Evolutionary conservation across 495 filamentous ascomycete species (phyloP).

Genomic region (Daldinia decipiens): DNA sequence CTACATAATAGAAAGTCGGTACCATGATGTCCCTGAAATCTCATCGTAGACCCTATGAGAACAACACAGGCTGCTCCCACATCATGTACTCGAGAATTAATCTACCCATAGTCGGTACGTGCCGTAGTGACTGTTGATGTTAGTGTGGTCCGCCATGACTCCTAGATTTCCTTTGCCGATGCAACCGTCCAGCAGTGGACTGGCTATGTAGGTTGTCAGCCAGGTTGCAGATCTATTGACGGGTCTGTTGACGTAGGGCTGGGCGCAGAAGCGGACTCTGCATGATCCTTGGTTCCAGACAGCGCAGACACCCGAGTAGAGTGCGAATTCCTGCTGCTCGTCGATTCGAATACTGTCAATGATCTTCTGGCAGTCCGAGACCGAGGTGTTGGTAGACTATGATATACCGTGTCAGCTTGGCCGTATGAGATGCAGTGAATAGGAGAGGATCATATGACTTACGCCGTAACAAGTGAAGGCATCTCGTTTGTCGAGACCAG

Average conservation of each 20-base stretch:
- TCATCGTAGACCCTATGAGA: background rate
- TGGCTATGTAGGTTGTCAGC: slow-evolving; percentile 41
- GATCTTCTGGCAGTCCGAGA: slow-evolving; percentile 41
- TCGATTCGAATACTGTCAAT: slow-evolving; percentile 39
- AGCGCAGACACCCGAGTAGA: slow-evolving; percentile 44
- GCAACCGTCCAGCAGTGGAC: slow-evolving; percentile 37
- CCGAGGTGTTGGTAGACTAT: slow-evolving; percentile 32
- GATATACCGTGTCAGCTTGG: slow-evolving; percentile 1
- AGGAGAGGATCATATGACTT: slow-evolving; percentile 6
- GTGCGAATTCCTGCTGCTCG: slow-evolving; percentile 35
- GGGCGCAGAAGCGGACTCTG: slow-evolving; percentile 46
- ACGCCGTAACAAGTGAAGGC: slow-evolving; percentile 48
- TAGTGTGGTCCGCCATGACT: slow-evolving; percentile 39
- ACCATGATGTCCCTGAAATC: background rate
- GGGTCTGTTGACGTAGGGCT: slow-evolving; percentile 40
- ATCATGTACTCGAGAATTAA: background rate
- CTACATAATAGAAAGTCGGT: slow-evolving; percentile 10
- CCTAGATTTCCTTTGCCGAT: slow-evolving; percentile 38
- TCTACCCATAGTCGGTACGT: slow-evolving; percentile 45
- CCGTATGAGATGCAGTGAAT: background rate
- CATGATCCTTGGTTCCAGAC: slow-evolving; percentile 45
- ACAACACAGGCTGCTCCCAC: background rate
- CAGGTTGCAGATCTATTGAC: slow-evolving; percentile 45
- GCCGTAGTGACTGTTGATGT: slow-evolving; percentile 45
- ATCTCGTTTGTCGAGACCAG: slow-evolving; percentile 42